Conservation (phyloP, 2,329 filamentous ascomycete genomes). For the Microcera coccophila region DNA sequence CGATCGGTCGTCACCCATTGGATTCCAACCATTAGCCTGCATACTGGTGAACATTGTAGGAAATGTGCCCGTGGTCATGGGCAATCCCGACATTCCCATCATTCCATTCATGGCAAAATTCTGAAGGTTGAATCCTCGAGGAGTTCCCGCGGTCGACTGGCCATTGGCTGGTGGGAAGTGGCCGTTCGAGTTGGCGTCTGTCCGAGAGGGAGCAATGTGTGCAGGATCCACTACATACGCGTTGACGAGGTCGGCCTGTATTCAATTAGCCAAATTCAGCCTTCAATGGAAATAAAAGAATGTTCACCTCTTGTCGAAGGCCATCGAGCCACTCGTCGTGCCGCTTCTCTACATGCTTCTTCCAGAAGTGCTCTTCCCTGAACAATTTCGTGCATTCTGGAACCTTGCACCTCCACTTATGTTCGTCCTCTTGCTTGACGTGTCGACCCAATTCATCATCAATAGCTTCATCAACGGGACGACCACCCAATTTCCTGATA, state of each 20-base stretch:
- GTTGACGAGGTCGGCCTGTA: conserved; percentile 82
- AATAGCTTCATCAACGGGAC: conserved; percentile 77
- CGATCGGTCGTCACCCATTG: conserved; percentile 54
- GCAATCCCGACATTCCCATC: conserved; percentile 59
- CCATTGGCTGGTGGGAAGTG: conserved; percentile 82
- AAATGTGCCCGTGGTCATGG: conserved; percentile 46
- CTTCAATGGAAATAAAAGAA: conserved; percentile 41
- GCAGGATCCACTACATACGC: conserved; percentile 90
- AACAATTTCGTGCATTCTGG: conserved; percentile 95
- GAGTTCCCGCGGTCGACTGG: conserved; percentile 75
- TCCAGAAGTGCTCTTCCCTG: conserved; percentile 96
- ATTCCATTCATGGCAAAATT: conserved; percentile 62
- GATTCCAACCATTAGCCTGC: conserved; percentile 48
- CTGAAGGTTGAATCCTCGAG: conserved; percentile 83
- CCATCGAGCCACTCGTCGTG: conserved; percentile 82
- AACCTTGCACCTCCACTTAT: conserved; percentile 94
- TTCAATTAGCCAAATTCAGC: too few relatives aligned
- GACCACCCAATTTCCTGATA: conserved; percentile 85
- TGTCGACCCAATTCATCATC: conserved; percentile 82
- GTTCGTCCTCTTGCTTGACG: conserved; percentile 96
- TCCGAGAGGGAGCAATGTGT: conserved; percentile 88
- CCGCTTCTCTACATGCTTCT: conserved; percentile 95
- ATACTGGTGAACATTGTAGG: conserved; percentile 53
- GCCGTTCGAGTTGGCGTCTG: conserved; percentile 91
- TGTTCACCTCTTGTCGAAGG: conserved; percentile 82